Conservation (phyloP, 2,329 filamentous ascomycete species). For the Trichoderma koningii region DNA sequence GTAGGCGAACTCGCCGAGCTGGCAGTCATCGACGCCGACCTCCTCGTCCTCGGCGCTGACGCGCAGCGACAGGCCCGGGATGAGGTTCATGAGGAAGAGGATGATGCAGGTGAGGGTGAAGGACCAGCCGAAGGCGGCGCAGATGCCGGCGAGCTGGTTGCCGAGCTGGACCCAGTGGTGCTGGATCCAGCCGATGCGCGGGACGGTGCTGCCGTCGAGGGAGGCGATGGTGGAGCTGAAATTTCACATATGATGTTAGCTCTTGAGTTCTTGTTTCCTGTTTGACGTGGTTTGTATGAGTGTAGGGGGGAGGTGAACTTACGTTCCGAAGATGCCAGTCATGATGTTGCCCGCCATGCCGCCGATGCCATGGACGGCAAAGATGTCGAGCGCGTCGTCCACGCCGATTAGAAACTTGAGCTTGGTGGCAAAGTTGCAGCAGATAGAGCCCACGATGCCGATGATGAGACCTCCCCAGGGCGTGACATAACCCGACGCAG, state of each 20-base stretch:
- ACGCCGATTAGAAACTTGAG: constrained; percentile 73
- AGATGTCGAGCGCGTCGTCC: constrained; percentile 87
- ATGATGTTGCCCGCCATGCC: constrained; percentile 79
- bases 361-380: constrained; percentile 84
- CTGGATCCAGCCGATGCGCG: constrained; percentile 69
- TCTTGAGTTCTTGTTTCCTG: constrained; percentile 6
- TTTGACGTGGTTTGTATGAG: too few species aligned
- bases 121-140: constrained; percentile 65
- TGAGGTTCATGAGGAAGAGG: constrained; percentile 69
- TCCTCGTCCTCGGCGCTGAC: constrained; percentile 68
- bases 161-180: constrained; percentile 70
- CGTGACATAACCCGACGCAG: constrained; percentile 79
- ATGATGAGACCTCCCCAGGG: constrained; percentile 62
- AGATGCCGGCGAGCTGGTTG: constrained; percentile 69
- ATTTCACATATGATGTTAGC: constrained; percentile 28
- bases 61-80: constrained; percentile 70
- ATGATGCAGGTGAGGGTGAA: constrained; percentile 70
- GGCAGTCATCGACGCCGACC: constrained; percentile 69
- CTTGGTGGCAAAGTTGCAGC: constrained; percentile 86
- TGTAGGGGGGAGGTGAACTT: constrained; percentile 36
- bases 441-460: constrained; percentile 61
- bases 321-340: constrained; percentile 76
- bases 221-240: constrained; percentile 67
- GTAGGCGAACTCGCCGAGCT: constrained; percentile 82
- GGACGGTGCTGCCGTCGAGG: constrained; percentile 66